phyloP scores from a whole-genome alignment of 139 green algal genomes.

The Trebouxia sp. region DNA sequence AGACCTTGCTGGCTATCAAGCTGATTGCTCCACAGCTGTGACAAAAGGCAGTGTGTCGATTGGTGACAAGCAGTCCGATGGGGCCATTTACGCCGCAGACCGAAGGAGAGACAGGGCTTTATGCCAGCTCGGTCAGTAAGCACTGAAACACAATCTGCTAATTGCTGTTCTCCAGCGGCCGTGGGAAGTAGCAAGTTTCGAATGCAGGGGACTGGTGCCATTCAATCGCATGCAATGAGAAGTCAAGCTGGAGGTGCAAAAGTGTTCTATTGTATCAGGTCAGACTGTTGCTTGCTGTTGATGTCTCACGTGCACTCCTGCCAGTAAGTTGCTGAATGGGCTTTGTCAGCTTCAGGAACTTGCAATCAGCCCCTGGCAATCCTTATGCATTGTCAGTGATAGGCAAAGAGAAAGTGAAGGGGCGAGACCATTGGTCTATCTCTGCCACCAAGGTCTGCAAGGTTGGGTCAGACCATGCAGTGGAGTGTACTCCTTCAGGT shows the following conservation, averaged over 20 bases:
- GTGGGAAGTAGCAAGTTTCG: too few species aligned
- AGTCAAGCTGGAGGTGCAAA: neutral
- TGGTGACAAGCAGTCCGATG: too few species aligned
- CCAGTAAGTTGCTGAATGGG: too few species aligned
- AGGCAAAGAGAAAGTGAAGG: neutral
- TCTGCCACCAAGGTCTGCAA: neutral
- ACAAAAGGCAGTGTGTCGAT: too few species aligned
- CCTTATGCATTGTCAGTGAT: neutral
- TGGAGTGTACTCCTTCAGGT: slow-evolving; percentile 13
- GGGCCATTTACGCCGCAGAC: too few species aligned
- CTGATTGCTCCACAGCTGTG: too few species aligned
- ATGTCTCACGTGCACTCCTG: too few species aligned
- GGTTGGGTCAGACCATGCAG: neutral
- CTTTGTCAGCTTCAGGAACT: neutral
- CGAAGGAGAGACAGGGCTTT: too few species aligned
- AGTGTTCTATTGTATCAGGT: neutral
- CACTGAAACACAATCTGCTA: too few species aligned
- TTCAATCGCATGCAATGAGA: neutral
- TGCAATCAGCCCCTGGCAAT: neutral
- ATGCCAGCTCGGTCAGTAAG: too few species aligned
- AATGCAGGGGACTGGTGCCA: neutral
- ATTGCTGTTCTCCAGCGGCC: too few species aligned
- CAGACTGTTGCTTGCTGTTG: neutral
- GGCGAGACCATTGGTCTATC: slow-evolving; percentile 9
- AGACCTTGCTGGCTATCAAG: too few species aligned